Percentiles rank a stretch among this genome's conserved stretches.
These are phyloP conservation scores for Lepiota venenata DNA, from an alignment of 768 basidiomycete species.

Conservation along the genomic window DNA sequence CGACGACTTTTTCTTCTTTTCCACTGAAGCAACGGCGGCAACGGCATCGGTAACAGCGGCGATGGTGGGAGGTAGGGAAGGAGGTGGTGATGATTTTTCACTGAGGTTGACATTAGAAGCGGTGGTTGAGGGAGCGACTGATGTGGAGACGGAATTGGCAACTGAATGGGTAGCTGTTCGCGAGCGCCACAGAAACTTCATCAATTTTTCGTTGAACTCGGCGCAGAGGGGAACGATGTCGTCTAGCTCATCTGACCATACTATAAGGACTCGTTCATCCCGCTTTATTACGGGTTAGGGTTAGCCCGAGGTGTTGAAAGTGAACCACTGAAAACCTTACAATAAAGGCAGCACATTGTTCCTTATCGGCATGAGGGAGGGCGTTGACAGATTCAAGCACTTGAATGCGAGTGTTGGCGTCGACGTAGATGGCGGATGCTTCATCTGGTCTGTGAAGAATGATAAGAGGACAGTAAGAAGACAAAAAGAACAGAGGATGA, in stretches of 20 bases:
- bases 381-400: slow-evolving; percentile 68
- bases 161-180: slow-evolving; percentile 37
- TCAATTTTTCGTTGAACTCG: slow-evolving; percentile 70
- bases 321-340: slow-evolving; percentile 36
- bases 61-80: slow-evolving; percentile 16
- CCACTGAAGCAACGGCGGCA: slow-evolving; percentile 27
- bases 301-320: not conserved
- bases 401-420: slow-evolving; percentile 82
- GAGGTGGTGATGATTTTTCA: slow-evolving; percentile 42
- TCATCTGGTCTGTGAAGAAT: slow-evolving; percentile 47
- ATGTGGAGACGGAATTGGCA: slow-evolving; percentile 33
- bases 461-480: slow-evolving; percentile 8
- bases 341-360: slow-evolving; percentile 87
- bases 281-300: slow-evolving; percentile 45
- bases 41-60: slow-evolving; percentile 28
- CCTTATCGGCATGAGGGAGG: slow-evolving; percentile 80
- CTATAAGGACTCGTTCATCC: slow-evolving; percentile 77
- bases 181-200: slow-evolving; percentile 53
- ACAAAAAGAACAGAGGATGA: not conserved
- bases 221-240: slow-evolving; percentile 68
- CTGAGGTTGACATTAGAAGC: slow-evolving; percentile 54
- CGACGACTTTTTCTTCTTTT: slow-evolving; percentile 14
- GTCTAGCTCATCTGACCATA: slow-evolving; percentile 85
- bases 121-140: slow-evolving; percentile 41
- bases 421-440: slow-evolving; percentile 62